Conservation (phyloP, 2,329 filamentous ascomycete species). For the Curvularia spicifera region DNA sequence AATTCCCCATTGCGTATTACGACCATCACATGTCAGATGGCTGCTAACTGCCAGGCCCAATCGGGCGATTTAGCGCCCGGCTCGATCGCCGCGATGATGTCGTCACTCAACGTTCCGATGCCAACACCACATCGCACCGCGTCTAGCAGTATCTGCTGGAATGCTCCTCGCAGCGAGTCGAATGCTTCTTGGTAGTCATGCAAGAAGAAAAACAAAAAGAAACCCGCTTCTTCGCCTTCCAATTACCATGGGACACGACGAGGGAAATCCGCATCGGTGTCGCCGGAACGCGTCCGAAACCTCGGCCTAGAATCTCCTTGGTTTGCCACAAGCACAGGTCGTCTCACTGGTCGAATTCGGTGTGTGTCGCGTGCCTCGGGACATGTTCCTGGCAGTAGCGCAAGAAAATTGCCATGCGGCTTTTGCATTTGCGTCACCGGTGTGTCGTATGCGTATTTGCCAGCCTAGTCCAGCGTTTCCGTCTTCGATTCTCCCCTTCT, state of each 20-base stretch:
- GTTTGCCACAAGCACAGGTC: constrained; percentile 24
- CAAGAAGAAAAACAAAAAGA: neutral
- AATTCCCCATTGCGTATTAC: neutral
- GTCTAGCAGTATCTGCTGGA: neutral
- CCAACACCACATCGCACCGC: neutral
- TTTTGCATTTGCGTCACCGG: constrained; percentile 41
- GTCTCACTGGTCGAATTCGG: constrained; percentile 24
- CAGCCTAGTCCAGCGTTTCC: neutral
- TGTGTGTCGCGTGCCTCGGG: constrained; percentile 33
- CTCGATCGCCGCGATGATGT: constrained; percentile 5
- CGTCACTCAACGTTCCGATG: constrained; percentile 7
- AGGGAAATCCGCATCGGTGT: neutral
- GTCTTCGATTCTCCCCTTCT: neutral
- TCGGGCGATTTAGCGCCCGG: constrained; percentile 4
- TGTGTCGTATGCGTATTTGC: constrained; percentile 16
- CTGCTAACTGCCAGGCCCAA: neutral
- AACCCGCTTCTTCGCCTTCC: neutral
- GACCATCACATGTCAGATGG: constrained; percentile 6
- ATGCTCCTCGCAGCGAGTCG: neutral
- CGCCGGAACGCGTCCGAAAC: constrained; percentile 26
- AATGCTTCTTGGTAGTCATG: neutral
- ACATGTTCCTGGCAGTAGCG: constrained; percentile 36
- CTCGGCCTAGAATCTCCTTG: constrained; percentile 22
- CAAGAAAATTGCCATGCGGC: constrained; percentile 16
- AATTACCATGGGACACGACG: neutral